These are phyloP conservation scores for Penicillium sp. DNA, from an alignment of 2,329 filamentous ascomycete species.

Conservation along the genomic window DNA sequence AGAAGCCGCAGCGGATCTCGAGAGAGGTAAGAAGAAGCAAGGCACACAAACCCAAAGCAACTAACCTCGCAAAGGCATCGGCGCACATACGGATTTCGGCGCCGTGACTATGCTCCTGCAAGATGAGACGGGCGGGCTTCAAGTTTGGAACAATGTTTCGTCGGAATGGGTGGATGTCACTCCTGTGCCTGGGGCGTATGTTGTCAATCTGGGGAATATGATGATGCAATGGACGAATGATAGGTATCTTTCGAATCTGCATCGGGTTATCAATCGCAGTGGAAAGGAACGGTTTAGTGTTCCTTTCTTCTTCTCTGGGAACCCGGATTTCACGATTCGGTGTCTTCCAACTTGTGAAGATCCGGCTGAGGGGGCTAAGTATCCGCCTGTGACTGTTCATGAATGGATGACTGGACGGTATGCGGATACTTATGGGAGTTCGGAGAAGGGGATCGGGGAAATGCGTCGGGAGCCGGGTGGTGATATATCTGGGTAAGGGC, in stretches of 20 bases:
- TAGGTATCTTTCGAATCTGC: slow-evolving; percentile 29
- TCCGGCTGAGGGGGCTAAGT: slow-evolving; percentile 11
- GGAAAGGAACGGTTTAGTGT: slow-evolving; percentile 28
- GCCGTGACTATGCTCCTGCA: slow-evolving; percentile 37
- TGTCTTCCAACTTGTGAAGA: slow-evolving; percentile 27
- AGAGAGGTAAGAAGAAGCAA: slow-evolving; percentile 20
- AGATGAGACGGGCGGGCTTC: slow-evolving; percentile 28
- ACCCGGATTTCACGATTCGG: slow-evolving; percentile 26
- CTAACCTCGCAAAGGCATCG: slow-evolving; percentile 21
- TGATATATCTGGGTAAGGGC: background rate
- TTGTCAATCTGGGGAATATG: slow-evolving; percentile 36
- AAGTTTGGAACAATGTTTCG: slow-evolving; percentile 28
- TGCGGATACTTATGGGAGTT: slow-evolving; percentile 26
- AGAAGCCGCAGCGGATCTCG: slow-evolving; percentile 11
- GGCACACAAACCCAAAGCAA: background rate
- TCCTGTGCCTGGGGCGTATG: slow-evolving; percentile 26
- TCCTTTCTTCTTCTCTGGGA: slow-evolving; percentile 31
- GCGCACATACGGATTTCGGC: slow-evolving; percentile 37
- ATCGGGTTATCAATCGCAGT: slow-evolving; percentile 31
- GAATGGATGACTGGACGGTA: slow-evolving; percentile 28
- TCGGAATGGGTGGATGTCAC: slow-evolving; percentile 28
- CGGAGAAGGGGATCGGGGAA: slow-evolving; percentile 1
- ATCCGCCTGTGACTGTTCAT: slow-evolving; percentile 27
- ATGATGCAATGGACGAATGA: slow-evolving; percentile 34
- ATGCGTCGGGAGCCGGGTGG: background rate